These are phyloP conservation scores for Pichia rugopelliculosa DNA, from an alignment of 805 yeast species.

Conservation along the genomic window DNA sequence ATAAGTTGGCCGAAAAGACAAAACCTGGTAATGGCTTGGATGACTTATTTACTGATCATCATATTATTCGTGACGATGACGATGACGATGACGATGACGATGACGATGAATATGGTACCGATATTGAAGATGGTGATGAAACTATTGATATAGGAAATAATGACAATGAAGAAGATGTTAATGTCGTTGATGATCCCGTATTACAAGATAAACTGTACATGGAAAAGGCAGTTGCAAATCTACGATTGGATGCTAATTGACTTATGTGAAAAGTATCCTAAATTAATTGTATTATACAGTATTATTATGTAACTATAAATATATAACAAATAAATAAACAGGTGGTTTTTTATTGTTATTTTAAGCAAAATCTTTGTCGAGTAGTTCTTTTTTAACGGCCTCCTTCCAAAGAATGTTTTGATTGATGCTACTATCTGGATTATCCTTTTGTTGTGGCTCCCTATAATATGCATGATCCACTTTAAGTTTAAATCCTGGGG, in stretches of 20 bases:
- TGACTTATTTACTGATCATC: slow-evolving; percentile 17
- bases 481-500: slow-evolving; percentile 41
- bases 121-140: neutral
- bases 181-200: neutral
- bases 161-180: neutral
- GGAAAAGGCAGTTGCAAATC: neutral
- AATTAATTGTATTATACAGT: neutral
- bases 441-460: slow-evolving; percentile 37
- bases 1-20: slow-evolving; percentile 75
- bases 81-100: slow-evolving; percentile 4
- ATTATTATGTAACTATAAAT: neutral
- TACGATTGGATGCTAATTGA: neutral
- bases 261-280: neutral
- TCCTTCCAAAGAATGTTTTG: slow-evolving; percentile 27
- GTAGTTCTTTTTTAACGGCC: slow-evolving; percentile 27
- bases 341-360: neutral
- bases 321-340: neutral
- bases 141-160: neutral
- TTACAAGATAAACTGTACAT: neutral
- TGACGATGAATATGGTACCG: neutral
- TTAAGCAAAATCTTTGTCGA: slow-evolving; percentile 36
- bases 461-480: slow-evolving; percentile 70
- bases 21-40: slow-evolving; percentile 87
- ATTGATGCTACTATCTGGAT: slow-evolving; percentile 14
- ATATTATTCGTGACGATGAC: neutral